phyloP scores from a whole-genome alignment of 148 eudicot genomes.

The Vaccinium myrtillus region DNA sequence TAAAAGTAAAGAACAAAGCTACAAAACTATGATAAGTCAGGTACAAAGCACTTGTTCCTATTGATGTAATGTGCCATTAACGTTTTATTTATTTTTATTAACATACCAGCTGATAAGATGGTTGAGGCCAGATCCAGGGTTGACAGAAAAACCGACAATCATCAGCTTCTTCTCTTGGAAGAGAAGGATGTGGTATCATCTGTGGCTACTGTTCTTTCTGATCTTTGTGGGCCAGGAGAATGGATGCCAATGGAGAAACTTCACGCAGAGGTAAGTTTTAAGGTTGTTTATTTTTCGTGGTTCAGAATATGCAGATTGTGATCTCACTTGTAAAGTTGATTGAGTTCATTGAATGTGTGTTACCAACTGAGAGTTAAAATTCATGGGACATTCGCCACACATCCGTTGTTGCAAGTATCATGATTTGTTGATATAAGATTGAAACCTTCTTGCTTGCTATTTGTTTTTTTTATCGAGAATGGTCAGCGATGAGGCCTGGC shows the following conservation, averaged over 20 bases:
- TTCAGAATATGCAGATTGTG: background rate
- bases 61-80: background rate
- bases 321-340: too few species aligned
- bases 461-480: background rate
- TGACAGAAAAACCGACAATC: conserved; percentile 74
- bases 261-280: conserved; percentile 50
- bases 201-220: conserved; percentile 76
- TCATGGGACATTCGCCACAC: background rate
- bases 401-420: background rate
- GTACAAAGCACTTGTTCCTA: background rate
- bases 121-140: conserved; percentile 68
- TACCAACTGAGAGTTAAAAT: background rate
- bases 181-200: conserved; percentile 88
- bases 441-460: background rate
- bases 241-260: conserved; percentile 94
- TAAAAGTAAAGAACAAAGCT: background rate
- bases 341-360: background rate
- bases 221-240: conserved; percentile 91
- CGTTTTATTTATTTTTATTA: background rate
- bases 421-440: background rate
- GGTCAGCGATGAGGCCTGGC: background rate
- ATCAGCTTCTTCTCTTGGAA: conserved; percentile 74
- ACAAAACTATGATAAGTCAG: background rate
- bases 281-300: background rate
- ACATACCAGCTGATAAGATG: conserved; percentile 53